Conservation (phyloP, 2,329 filamentous ascomycete genomes). For the Phyllosticta citribraziliensis region DNA sequence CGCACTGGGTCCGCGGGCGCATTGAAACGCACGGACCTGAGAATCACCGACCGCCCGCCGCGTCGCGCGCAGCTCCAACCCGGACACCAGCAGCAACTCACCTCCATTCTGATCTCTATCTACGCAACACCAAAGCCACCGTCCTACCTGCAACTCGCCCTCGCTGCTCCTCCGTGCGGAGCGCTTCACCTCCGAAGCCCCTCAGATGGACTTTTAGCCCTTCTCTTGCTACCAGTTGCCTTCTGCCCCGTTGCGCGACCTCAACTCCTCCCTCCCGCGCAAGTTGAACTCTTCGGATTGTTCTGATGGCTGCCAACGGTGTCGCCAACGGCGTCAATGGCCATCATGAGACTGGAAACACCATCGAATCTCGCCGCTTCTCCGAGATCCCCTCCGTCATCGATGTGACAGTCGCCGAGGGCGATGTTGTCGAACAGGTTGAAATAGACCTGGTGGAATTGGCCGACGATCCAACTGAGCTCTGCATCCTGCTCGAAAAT, state of each 20-base stretch:
- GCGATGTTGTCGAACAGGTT: constrained; percentile 60
- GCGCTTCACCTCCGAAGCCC: not conserved
- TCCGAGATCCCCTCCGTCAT: constrained; percentile 7
- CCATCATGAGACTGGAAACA: not conserved
- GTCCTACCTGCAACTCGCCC: not conserved
- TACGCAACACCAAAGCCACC: not conserved
- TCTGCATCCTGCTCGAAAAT: constrained; percentile 90
- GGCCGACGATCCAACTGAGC: constrained; percentile 85
- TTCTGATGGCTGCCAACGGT: constrained; percentile 8
- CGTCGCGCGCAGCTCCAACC: not conserved
- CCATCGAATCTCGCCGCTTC: constrained; percentile 9
- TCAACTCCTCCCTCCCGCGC: not conserved
- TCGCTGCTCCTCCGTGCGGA: not conserved
- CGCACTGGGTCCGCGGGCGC: not conserved
- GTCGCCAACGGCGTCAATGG: constrained; percentile 9
- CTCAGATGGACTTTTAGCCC: not conserved
- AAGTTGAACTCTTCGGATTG: not conserved
- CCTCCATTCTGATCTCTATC: not conserved
- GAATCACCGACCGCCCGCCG: not conserved
- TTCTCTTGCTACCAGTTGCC: not conserved
- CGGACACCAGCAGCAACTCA: not conserved
- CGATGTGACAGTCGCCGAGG: constrained; percentile 49
- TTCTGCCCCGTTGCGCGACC: not conserved
- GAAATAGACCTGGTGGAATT: constrained; percentile 89
- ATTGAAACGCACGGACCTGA: not conserved